Evolutionary conservation across 2,329 filamentous ascomycete species (phyloP).

Genomic region (Xylariaceae sp.): DNA sequence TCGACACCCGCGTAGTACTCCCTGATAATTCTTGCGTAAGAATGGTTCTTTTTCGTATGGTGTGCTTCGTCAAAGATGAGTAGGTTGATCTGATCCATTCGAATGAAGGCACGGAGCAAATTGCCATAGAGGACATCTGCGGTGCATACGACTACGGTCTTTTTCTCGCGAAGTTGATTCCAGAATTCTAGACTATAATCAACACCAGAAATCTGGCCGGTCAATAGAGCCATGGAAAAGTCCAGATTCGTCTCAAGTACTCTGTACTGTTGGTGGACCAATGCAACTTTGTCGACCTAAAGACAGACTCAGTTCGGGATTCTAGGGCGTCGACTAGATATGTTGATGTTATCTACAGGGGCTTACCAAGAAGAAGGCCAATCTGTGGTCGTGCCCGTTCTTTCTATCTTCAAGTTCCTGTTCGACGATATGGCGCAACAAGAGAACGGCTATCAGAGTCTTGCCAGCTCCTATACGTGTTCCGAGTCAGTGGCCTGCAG

Average conservation of each 20-base stretch:
- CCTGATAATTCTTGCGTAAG: constrained; percentile 84
- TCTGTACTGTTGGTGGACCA: constrained; percentile 84
- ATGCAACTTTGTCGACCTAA: constrained; percentile 75
- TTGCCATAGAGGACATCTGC: constrained; percentile 79
- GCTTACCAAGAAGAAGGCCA: constrained; percentile 76
- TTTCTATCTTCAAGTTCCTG: constrained; percentile 68
- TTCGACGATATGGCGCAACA: constrained; percentile 71
- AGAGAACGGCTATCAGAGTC: constrained; percentile 86
- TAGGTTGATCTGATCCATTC: constrained; percentile 78
- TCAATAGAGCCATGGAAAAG: constrained; percentile 67
- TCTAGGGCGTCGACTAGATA: neutral
- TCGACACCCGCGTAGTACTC: constrained; percentile 64
- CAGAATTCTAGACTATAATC: constrained; percentile 43
- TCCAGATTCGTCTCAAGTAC: constrained; percentile 79
- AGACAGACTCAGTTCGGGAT: constrained; percentile 8
- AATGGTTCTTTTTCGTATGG: constrained; percentile 89
- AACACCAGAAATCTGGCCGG: constrained; percentile 58
- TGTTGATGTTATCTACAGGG: neutral
- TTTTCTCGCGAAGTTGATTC: constrained; percentile 49
- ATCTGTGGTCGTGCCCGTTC: constrained; percentile 53
- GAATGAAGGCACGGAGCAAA: constrained; percentile 71
- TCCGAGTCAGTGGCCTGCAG: constrained; percentile 10
- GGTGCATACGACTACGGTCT: constrained; percentile 88
- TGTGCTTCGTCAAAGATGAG: constrained; percentile 95
- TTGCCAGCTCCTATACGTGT: constrained; percentile 71